These are phyloP conservation scores for Lenzites betulinus DNA, from an alignment of 768 basidiomycete species.

Conservation along the genomic window DNA sequence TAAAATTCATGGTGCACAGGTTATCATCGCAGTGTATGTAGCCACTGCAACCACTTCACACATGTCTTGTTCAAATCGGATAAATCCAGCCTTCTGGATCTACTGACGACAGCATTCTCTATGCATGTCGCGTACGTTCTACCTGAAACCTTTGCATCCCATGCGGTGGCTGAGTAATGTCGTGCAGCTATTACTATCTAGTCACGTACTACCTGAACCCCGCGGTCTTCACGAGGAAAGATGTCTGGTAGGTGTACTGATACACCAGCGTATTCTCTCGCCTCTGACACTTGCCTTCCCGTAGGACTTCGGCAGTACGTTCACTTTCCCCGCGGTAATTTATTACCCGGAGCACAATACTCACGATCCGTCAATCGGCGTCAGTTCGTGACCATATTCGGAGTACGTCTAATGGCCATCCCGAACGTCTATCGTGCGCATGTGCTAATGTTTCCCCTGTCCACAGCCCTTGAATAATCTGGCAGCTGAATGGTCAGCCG, in stretches of 20 bases:
- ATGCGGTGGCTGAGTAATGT: too few species aligned
- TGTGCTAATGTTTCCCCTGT: not conserved
- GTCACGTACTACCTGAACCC: constrained; percentile 2
- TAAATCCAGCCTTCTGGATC: not conserved
- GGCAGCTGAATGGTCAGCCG: not conserved
- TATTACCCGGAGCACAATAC: too few species aligned
- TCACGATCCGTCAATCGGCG: too few species aligned
- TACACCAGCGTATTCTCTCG: not conserved
- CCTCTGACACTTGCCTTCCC: too few species aligned
- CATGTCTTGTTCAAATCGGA: not conserved
- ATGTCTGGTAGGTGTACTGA: not conserved
- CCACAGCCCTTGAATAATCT: not conserved
- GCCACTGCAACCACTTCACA: not conserved
- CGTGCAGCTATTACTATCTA: not conserved
- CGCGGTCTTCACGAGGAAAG: not conserved
- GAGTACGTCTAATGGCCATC: not conserved
- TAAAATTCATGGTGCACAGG: not conserved
- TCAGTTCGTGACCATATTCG: not conserved
- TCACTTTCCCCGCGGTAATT: not conserved
- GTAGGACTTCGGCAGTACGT: constrained; percentile 1
- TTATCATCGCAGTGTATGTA: not conserved
- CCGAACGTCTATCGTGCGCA: not conserved
- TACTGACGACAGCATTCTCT: not conserved
- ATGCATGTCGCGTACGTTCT: not conserved
- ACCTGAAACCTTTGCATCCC: not conserved